Percentiles rank a stretch among this genome's conserved stretches.
These are phyloP conservation scores for Lachancea sp. DNA, from an alignment of 805 yeast genomes.

Conservation along the genomic window DNA sequence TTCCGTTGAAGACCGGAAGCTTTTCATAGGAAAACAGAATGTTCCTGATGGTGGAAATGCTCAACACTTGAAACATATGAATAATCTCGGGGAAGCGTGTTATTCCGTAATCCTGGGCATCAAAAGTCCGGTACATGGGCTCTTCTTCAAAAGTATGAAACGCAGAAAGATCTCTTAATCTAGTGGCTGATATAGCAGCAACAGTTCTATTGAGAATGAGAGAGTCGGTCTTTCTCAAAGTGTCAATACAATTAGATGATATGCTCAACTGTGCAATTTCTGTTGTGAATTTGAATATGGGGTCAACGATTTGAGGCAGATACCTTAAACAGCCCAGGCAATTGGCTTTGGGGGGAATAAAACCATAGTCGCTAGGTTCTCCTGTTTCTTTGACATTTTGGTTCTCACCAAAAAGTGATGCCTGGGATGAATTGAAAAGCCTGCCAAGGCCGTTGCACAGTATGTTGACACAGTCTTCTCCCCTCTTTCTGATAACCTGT, in stretches of 20 bases:
- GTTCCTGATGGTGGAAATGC: slow-evolving; percentile 31
- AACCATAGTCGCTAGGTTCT: slow-evolving; percentile 39
- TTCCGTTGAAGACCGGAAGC: slow-evolving; percentile 32
- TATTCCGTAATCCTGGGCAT: slow-evolving; percentile 29
- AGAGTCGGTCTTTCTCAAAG: slow-evolving; percentile 33
- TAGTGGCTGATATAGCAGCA: slow-evolving; percentile 43
- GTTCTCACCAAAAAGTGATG: slow-evolving; percentile 6
- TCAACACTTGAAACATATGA: slow-evolving; percentile 29
- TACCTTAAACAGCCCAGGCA: slow-evolving; percentile 53
- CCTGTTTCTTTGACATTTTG: slow-evolving; percentile 24
- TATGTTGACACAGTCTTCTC: slow-evolving; percentile 35
- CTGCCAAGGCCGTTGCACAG: slow-evolving; percentile 27
- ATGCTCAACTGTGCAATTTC: slow-evolving; percentile 41
- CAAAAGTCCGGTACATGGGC: slow-evolving; percentile 28
- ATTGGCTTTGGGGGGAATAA: slow-evolving; percentile 60
- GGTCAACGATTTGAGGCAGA: slow-evolving; percentile 40
- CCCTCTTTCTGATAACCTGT: slow-evolving; percentile 34
- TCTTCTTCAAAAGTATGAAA: slow-evolving; percentile 38
- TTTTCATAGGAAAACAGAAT: slow-evolving; percentile 31
- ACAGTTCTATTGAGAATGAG: slow-evolving; percentile 39
- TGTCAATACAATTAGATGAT: slow-evolving; percentile 35
- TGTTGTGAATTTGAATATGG: slow-evolving; percentile 37
- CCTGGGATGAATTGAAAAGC: slow-evolving; percentile 34
- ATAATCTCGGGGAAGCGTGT: slow-evolving; percentile 36
- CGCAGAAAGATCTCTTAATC: slow-evolving; percentile 44